Evolutionary conservation across 2,329 filamentous ascomycete genomes (phyloP).

Genomic region (Ophiocordyceps sinensis): DNA sequence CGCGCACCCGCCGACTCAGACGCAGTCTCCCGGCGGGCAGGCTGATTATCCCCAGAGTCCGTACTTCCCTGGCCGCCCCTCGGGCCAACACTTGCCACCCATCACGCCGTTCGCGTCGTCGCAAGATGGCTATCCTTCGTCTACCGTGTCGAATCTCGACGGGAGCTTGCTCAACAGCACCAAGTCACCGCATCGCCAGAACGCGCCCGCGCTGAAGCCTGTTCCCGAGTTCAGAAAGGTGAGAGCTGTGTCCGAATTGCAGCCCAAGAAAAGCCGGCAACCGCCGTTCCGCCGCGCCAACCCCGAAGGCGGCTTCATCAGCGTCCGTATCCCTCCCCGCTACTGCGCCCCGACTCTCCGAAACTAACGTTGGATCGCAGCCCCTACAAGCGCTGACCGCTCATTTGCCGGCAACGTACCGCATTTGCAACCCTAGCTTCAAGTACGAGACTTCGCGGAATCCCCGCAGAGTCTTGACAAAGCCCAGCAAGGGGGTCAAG

Average conservation of each 20-base stretch:
- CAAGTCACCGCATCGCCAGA: conserved; percentile 42
- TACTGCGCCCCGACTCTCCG: not conserved
- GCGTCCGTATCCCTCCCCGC: conserved; percentile 41
- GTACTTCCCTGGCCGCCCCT: conserved; percentile 39
- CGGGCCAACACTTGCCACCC: conserved; percentile 54
- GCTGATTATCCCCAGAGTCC: conserved; percentile 44
- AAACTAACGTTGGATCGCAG: conserved; percentile 26
- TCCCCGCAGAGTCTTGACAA: conserved; percentile 86
- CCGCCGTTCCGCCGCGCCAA: conserved; percentile 87
- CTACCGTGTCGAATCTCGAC: conserved; percentile 57
- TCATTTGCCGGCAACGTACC: conserved; percentile 86
- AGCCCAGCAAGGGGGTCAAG: conserved; percentile 95
- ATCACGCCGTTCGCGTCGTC: conserved; percentile 54
- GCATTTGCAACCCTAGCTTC: conserved; percentile 95
- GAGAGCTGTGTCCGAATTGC: conserved; percentile 56
- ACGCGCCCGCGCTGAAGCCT: conserved; percentile 38
- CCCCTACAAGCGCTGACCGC: conserved; percentile 90
- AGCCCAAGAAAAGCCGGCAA: conserved; percentile 72
- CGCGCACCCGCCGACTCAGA: conserved; percentile 36
- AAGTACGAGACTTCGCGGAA: conserved; percentile 98
- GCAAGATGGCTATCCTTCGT: conserved; percentile 60
- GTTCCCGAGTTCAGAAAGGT: conserved; percentile 83
- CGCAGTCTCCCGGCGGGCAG: conserved; percentile 67
- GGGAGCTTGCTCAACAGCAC: conserved; percentile 43
- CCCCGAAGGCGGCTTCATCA: conserved; percentile 95